Base-by-base conservation (phyloP, 169 alveolate species). In the Toxoplasma gondii region DNA sequence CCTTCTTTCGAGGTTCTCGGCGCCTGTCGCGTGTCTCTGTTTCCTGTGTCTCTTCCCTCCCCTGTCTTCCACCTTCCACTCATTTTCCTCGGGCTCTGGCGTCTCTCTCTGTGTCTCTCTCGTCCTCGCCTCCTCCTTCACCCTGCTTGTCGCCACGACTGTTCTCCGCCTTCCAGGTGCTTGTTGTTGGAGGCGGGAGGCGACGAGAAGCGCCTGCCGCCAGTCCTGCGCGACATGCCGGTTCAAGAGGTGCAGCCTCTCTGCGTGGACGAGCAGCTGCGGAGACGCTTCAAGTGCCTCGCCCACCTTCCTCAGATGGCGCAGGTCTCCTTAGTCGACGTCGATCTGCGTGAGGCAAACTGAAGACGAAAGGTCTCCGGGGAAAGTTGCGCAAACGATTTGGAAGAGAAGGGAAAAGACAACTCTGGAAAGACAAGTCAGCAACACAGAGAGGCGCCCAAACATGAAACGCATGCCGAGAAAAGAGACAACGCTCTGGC, bases 141-240 rank as follows among this genome's bases (percentile, higher is more conserved):
- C 38, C 12, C 38, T 22, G 41, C 5, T 7, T 7, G 12, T n/a
- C 38, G 16, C 29, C 36, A 17, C 38, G 38, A 34, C 41, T 5
- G 12, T 69, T 69, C 53, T 81, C 64, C 53, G 12, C 88, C 5
- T 81, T 81, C 54, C 67, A 82, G 90, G 67, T 82, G 90, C 39
- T 27, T 82, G 64, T 31, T 82, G 58, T 31, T 31, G 22, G 90
- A 82, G 24, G 90, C 41, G 39, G 90, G 41, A 4, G 90, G 90
- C 34, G 90, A 82, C n/a, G 90, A 38, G 41, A 31, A 7, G 4
- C 44, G 17, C 64, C 27, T 82, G 64, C 90, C 90, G 1, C 41
- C 64, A 1, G 38, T 82, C 67, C 34, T 82, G 1, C 90, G 17
- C n/a, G 67, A 82, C 24, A 31, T 82, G 31, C 67, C 29, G 4